Evolutionary conservation across 2,329 filamentous ascomycete species (phyloP).

Genomic region (Trichoderma aggressivum): DNA sequence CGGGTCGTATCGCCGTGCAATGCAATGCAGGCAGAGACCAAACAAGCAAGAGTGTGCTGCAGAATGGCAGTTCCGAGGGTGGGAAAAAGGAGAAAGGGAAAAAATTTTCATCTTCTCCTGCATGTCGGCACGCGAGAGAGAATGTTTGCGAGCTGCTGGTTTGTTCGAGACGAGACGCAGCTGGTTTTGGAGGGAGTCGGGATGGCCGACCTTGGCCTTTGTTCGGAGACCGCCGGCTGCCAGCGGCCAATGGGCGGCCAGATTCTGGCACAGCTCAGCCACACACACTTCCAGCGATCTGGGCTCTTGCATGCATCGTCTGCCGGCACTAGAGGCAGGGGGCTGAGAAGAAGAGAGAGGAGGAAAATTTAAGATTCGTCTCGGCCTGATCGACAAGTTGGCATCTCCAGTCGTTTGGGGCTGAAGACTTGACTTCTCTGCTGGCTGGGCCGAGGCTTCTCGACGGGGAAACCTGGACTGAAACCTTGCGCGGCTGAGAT

Average conservation of each 20-base stretch:
- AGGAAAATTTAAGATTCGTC: background rate
- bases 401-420: background rate
- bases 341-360: background rate
- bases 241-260: background rate
- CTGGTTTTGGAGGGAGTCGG: background rate
- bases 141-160: background rate
- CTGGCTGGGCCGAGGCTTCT: background rate
- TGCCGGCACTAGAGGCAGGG: constrained; percentile 9
- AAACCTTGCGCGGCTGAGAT: constrained; percentile 11
- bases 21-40: background rate
- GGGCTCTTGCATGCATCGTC: background rate
- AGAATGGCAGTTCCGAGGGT: background rate
- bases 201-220: background rate
- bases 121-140: background rate
- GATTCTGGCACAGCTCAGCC: background rate
- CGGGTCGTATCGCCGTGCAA: background rate
- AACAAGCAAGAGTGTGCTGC: background rate
- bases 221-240: constrained; percentile 8
- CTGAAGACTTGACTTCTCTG: background rate
- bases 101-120: background rate
- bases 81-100: background rate
- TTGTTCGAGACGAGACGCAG: background rate
- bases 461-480: background rate
- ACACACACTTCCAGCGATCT: constrained; percentile 11
- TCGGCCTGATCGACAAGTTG: constrained; percentile 13